Base-by-base conservation (phyloP, 139 green algal species). In the Chlamydomonas sphaeroides region DNA sequence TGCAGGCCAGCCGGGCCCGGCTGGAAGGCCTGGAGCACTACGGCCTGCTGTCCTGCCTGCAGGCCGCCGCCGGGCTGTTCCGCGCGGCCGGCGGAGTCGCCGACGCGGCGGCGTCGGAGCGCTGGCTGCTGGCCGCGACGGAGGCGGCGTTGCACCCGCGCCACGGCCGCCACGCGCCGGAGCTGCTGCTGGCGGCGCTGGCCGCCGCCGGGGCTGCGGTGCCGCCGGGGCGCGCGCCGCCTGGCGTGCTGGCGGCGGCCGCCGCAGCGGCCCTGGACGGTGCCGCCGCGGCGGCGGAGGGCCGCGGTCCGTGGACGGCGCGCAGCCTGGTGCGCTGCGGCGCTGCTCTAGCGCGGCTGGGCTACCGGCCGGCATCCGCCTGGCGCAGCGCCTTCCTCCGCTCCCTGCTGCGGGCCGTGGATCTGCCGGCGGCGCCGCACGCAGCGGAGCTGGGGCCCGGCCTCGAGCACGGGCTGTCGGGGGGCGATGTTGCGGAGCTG, bases 301-400 rank as follows among this genome's bases (percentile, higher is more conserved):
- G 45, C 33, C 26, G 48, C 48, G 23, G 49, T 5, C 20, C 17
- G 1, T 80, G 74, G 74, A 28, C 61, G 3, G 74, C 41, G 30
- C 35, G 30, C 17, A 14, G 21, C 41, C 39, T 80, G 59, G 30
- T 80, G 59, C 39, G 59, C 1, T 80, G 74, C 42, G 74, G 59
- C 10, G 39, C 59, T 3, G 74, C 74, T 10, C 39, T 80, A n/a
- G 57, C 74, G 0, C 18, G 42, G 5, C 5, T 32, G 3, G 74
- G 74, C 41, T 70, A 71, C 41, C 3, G 48, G 41, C 74, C 74
- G 59, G 38, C 20, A n/a, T n/a, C 59, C 5, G 28, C 38, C 2
- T 80, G 74, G 74, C 74, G 74, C 1, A 38, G 39, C 35, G 39
- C n/a, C 2, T 80, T 80, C 39, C 62, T 80, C 59, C 39, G 59